Percentiles rank a stretch among this genome's conserved stretches.
These are phyloP conservation scores for Achaetomium macrosporum DNA, from an alignment of 2,329 filamentous ascomycete species.

Conservation along the genomic window DNA sequence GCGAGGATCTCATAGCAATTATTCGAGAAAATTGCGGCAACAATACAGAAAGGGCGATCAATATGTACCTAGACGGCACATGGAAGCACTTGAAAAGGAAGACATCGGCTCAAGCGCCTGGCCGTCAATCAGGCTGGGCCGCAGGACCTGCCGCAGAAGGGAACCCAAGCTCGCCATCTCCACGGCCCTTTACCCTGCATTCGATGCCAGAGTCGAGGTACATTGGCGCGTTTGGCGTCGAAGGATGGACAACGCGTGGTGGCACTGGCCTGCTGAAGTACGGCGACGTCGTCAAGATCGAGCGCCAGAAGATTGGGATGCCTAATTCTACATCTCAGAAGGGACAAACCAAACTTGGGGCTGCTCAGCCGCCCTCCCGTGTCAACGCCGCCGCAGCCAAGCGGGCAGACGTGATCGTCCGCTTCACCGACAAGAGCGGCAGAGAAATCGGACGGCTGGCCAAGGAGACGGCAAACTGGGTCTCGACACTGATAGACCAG, in stretches of 20 bases:
- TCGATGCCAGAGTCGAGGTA: constrained; percentile 54
- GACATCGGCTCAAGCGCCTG: neutral
- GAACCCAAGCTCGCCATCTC: neutral
- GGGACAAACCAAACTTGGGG: constrained; percentile 38
- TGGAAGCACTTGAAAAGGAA: constrained; percentile 46
- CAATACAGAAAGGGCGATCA: constrained; percentile 57
- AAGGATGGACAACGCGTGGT: constrained; percentile 86
- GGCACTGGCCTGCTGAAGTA: constrained; percentile 70
- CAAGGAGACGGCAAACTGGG: constrained; percentile 84
- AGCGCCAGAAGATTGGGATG: constrained; percentile 71
- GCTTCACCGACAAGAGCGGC: constrained; percentile 75
- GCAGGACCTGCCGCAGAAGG: neutral
- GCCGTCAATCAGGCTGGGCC: neutral
- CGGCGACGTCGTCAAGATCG: constrained; percentile 78
- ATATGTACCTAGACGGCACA: constrained; percentile 66
- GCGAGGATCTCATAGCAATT: constrained; percentile 40
- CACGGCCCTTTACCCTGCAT: constrained; percentile 10
- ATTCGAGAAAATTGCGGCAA: constrained; percentile 51
- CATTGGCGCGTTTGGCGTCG: constrained; percentile 85
- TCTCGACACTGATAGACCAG: constrained; percentile 87
- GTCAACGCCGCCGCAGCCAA: constrained; percentile 50
- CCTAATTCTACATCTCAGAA: constrained; percentile 42
- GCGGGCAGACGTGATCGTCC: constrained; percentile 79
- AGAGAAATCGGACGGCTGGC: constrained; percentile 81
- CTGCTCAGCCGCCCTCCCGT: constrained; percentile 30